These are phyloP conservation scores for Amphicarpaea edgeworthii DNA, from an alignment of 306 rosid genomes.

Conservation along the genomic window DNA sequence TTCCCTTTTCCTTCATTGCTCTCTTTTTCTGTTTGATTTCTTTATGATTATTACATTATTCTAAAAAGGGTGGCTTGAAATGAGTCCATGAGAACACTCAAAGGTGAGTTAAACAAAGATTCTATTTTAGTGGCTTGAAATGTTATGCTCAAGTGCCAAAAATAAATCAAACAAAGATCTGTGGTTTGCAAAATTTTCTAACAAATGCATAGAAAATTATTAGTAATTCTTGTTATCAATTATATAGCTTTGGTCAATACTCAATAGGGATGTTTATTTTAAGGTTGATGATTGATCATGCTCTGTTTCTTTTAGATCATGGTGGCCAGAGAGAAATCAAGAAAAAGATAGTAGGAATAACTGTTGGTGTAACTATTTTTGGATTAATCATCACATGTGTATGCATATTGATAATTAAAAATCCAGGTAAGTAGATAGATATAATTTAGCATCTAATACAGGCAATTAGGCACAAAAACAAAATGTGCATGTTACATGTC, in stretches of 20 bases:
- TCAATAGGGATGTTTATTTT: not conserved
- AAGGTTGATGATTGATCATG: not conserved
- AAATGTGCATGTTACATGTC: not conserved
- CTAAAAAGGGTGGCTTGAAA: not conserved
- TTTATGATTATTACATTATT: not conserved
- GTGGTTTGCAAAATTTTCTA: not conserved
- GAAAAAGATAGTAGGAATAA: not conserved
- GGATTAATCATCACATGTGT: slow-evolving; percentile 9
- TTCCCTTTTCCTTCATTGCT: not conserved
- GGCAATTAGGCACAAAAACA: not conserved
- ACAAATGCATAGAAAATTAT: not conserved
- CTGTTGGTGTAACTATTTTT: slow-evolving; percentile 6
- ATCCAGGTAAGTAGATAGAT: slow-evolving; percentile 26
- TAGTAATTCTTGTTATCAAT: not conserved
- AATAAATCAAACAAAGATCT: not conserved
- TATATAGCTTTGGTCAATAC: not conserved
- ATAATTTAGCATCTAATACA: not conserved
- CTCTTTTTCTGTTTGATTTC: not conserved
- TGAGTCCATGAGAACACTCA: not conserved
- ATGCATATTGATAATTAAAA: slow-evolving; percentile 1
- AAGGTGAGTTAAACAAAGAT: not conserved
- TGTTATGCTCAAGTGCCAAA: not conserved
- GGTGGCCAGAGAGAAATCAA: not conserved
- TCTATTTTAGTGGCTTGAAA: not conserved
- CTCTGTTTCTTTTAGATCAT: slow-evolving; percentile 15